phyloP scores from a whole-genome alignment of 495 filamentous ascomycete genomes.

The Talaromyces ruber region DNA sequence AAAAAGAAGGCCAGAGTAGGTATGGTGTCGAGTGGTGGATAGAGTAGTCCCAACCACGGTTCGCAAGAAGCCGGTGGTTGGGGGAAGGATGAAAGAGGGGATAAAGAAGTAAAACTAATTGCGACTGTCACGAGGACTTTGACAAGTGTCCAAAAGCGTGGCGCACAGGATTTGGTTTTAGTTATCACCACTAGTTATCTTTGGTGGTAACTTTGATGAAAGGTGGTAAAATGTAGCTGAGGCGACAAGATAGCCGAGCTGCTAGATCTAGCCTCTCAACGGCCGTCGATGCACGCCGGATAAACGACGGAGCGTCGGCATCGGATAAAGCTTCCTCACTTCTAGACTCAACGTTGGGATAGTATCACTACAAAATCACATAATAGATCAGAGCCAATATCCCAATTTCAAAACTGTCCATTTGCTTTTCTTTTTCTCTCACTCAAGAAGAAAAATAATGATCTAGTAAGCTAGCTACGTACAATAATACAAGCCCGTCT shows the following conservation, averaged over 20 bases:
- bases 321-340: neutral
- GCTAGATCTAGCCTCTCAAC: neutral
- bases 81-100: neutral
- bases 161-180: neutral
- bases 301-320: neutral
- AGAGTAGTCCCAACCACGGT: neutral
- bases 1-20: neutral
- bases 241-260: neutral
- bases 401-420: slow-evolving; percentile 1
- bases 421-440: slow-evolving; percentile 1
- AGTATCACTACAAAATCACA: neutral
- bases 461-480: slow-evolving; percentile 1
- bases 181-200: too few species aligned
- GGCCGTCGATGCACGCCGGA: neutral
- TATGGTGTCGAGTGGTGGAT: neutral
- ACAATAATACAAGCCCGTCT: slow-evolving; percentile 3
- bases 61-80: neutral
- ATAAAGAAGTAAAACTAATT: neutral
- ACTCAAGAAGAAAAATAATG: neutral
- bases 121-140: neutral
- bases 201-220: neutral
- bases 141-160: neutral
- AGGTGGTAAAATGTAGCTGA: neutral
- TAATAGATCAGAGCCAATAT: neutral
- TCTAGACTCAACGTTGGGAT: neutral